Conservation (phyloP, 2,329 filamentous ascomycete genomes). For the Cucurbitaria berberidis region DNA sequence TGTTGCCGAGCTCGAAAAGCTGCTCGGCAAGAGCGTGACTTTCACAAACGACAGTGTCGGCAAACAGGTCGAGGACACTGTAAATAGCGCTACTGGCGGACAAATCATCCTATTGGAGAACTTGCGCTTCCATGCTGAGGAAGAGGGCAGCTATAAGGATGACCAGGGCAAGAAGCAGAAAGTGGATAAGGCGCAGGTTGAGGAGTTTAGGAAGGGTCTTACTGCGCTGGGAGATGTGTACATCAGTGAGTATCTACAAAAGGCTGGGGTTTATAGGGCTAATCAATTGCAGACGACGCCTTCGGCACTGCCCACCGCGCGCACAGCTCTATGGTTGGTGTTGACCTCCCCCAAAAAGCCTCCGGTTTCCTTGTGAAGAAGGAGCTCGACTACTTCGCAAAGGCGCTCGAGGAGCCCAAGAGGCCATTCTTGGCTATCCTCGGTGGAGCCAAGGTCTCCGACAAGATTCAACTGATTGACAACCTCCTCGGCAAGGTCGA, state of each 20-base stretch:
- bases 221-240: slow-evolving; percentile 95
- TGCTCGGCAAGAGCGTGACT: slow-evolving; percentile 81
- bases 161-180: slow-evolving; percentile 96
- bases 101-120: slow-evolving; percentile 94
- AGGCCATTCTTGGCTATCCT: slow-evolving; percentile 98
- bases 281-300: slow-evolving; percentile 74
- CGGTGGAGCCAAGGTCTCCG: slow-evolving; percentile 95
- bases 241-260: slow-evolving; percentile 71
- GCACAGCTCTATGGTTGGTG: slow-evolving; percentile 98
- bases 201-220: slow-evolving; percentile 91
- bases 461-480: slow-evolving; percentile 99
- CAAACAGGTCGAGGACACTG: slow-evolving; percentile 84
- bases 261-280: slow-evolving; percentile 20
- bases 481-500: slow-evolving; percentile 98
- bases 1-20: slow-evolving; percentile 88
- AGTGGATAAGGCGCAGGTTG: slow-evolving; percentile 91
- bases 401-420: slow-evolving; percentile 91
- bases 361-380: slow-evolving; percentile 99
- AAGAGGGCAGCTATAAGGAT: slow-evolving; percentile 96
- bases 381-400: slow-evolving; percentile 98
- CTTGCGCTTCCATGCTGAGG: slow-evolving; percentile 96
- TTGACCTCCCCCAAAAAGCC: slow-evolving; percentile 94
- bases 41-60: slow-evolving; percentile 93
- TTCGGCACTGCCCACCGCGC: slow-evolving; percentile 98
- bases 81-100: slow-evolving; percentile 81